These are phyloP conservation scores for Saccharum hybrid DNA, from an alignment of 202 grass and related monocot species.

Conservation along the genomic window DNA sequence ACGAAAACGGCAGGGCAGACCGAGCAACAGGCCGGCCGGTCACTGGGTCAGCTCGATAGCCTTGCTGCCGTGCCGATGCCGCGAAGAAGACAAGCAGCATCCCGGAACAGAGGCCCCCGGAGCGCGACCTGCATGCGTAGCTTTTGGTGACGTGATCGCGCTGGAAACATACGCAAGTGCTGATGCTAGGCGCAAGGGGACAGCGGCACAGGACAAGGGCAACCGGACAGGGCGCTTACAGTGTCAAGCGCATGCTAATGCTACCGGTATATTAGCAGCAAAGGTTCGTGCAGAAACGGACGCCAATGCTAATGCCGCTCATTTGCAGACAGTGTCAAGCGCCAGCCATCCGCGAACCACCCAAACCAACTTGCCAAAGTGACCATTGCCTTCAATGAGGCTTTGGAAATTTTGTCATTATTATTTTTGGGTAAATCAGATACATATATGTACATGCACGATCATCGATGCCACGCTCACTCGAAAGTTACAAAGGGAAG, in stretches of 20 bases:
- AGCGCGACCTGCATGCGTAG: background rate
- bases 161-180: constrained; percentile 49
- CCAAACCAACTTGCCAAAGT: constrained; percentile 35
- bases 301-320: constrained; percentile 21
- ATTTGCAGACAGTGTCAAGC: constrained; percentile 31
- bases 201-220: constrained; percentile 29
- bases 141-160: constrained; percentile 53
- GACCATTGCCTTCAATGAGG: background rate
- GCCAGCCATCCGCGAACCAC: constrained; percentile 28
- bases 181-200: constrained; percentile 41
- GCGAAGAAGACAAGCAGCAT: constrained; percentile 48
- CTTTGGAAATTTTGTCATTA: background rate
- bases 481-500: constrained; percentile 6
- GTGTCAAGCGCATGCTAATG: too few species aligned
- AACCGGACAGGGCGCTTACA: constrained; percentile 1
- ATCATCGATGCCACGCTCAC: background rate
- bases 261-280: too few species aligned
- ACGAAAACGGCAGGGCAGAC: background rate
- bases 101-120: background rate
- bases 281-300: constrained; percentile 2
- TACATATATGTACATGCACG: constrained; percentile 51
- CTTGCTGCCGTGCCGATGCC: background rate
- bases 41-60: background rate
- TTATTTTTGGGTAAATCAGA: constrained; percentile 19
- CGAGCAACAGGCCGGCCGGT: background rate